Base-by-base conservation (phyloP, 2,329 filamentous ascomycete species). In the Pseudocercospora macadamiae region DNA sequence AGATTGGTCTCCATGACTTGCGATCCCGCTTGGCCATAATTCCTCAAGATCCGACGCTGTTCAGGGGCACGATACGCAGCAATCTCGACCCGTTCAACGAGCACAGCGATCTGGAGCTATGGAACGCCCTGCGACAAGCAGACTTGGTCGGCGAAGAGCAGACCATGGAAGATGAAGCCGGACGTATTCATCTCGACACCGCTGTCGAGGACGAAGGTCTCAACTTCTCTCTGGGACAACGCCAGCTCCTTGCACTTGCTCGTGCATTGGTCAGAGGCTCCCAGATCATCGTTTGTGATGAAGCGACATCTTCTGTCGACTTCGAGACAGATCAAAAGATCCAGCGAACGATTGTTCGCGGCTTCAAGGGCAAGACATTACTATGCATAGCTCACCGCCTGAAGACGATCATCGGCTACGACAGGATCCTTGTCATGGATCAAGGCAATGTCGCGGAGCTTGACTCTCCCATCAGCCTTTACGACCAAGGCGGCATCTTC, bases 261-360 rank as follows among this genome's bases (percentile, higher is more conserved):
- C 87, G 95, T 0, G 95, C 95, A 0, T 84, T 99, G 2, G 93
- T 97, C 3, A 87, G 93, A 34, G 86, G 88, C 42, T 89, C 88
- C 0, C 91, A 89, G 67, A 97, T 97, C 76, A 97, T 97, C 68
- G 88, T 99, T 51, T 97, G 93, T 75, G 95, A 99, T 78, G 95
- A 99, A 76, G 95, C 95, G 1, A 99, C 95, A 0, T 91, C 88
- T 1, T 90, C 86, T 0, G 93, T 97, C 6, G 93, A 97, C 74
- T 95, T 97, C 81, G 93, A 97, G 72, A 97, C 93, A 2, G 95
- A 99, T 72, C 89, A 91, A 75, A 96, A 95, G 82, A 96, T 97
- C 72, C 93, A 97, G 75, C 80, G 81, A 55, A 96, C 93, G 3
- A 97, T 97, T 75, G 88, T 90, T 0, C 82, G 84, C 1, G 93